These are phyloP conservation scores for Chenopodium album DNA, from an alignment of 148 eudicot genomes.

Conservation along the genomic window DNA sequence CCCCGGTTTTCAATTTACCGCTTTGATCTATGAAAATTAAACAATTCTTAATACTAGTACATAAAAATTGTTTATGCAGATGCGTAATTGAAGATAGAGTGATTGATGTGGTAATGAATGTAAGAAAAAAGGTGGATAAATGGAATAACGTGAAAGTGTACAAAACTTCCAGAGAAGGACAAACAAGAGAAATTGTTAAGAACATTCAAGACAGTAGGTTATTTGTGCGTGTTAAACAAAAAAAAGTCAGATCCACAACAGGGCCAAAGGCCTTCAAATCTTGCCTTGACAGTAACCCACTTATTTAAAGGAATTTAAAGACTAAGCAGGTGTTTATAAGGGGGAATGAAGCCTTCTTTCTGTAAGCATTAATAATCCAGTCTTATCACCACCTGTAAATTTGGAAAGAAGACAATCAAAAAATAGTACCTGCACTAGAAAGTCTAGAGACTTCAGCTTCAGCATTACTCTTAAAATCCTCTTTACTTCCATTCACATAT, in stretches of 20 bases:
- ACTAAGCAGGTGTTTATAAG: not conserved
- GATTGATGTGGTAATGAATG: too few relatives aligned
- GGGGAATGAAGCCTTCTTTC: not conserved
- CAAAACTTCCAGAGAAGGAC: too few relatives aligned
- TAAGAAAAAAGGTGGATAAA: too few relatives aligned
- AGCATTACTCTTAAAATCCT: conserved; percentile 62
- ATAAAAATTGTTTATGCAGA: too few relatives aligned
- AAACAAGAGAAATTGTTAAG: too few relatives aligned
- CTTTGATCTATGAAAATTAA: too few relatives aligned
- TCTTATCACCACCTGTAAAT: not conserved
- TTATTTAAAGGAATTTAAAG: not conserved
- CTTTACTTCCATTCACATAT: conserved; percentile 87
- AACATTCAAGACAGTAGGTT: too few relatives aligned
- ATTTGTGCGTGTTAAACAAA: too few relatives aligned
- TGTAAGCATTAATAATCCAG: not conserved
- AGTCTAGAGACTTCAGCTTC: conserved; percentile 87
- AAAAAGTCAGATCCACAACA: not conserved
- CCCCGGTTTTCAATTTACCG: too few relatives aligned
- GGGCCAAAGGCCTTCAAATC: not conserved
- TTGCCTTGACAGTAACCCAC: not conserved
- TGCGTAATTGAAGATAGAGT: too few relatives aligned
- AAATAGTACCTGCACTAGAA: conserved; percentile 74
- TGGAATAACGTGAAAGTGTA: too few relatives aligned
- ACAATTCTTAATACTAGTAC: too few relatives aligned
- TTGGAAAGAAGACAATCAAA: not conserved